Base-by-base conservation (phyloP, 2,329 filamentous ascomycete genomes). In the Xylariaceae sp. region DNA sequence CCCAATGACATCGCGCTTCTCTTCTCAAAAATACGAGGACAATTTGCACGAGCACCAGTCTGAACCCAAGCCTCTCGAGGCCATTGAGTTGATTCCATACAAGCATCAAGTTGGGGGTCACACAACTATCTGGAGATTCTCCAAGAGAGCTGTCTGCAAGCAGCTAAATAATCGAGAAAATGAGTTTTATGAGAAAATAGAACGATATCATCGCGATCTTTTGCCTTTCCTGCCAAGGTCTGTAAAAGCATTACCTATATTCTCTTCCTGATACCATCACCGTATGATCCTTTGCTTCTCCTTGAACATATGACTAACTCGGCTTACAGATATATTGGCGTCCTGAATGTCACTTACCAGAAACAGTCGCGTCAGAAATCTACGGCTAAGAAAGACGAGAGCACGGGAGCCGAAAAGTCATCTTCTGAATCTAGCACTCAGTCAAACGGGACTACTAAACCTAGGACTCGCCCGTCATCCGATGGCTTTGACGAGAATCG, bases 151-250 rank as follows among this genome's bases (percentile, higher is more conserved):
- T 58, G 92, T 99, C 9, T 99, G 94, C 80, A 99, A 99, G 76
- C 92, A 97, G 76, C 83, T 99, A 70, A 99, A 96, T 74, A 99
- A 96, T 73, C 85, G 93, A 70, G 94, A 99, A 73, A 99, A 99
- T 74, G 91, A 96, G 75, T 99, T 99, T 72, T 99, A 99, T 74
- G 94, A 99, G 75, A 94, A 88, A 57, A 90, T 97, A 68, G 94
- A 99, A 77, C 86, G 85, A 69, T 86, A 90, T 66, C 93, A 99
- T 74, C 90, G 92, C 64, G 89, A 96, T 71, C 81, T 99, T 69
- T 78, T 99, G 61, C 86, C 89, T 48, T 99, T 97, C 72, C 80
- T 99, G 64, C 94, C 94, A 65, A 91, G 92, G 87, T 89, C 78
- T 73, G 60, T 71, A 64, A 56, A 64, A 57, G 55, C 58, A 48